These are phyloP conservation scores for Monilinia fructicola DNA, from an alignment of 2,329 filamentous ascomycete genomes.

Conservation along the genomic window DNA sequence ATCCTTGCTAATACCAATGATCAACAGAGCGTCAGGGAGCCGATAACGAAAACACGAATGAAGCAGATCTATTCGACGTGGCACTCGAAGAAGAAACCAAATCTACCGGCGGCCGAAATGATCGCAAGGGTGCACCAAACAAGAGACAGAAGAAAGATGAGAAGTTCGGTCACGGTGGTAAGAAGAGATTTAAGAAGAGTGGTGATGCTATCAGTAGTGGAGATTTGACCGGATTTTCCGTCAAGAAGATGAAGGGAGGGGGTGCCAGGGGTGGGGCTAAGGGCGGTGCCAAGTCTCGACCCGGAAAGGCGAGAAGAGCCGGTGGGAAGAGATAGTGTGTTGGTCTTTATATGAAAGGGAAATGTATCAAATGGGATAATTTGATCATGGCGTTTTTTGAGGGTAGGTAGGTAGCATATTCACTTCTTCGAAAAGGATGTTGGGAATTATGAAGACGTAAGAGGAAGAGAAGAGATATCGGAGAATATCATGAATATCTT, in stretches of 20 bases:
- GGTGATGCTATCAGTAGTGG: slow-evolving; percentile 80
- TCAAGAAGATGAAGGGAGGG: slow-evolving; percentile 79
- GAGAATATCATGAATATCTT: slow-evolving; percentile 14
- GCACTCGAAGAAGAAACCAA: slow-evolving; percentile 62
- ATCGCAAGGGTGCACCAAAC: slow-evolving; percentile 45
- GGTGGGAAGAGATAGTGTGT: slow-evolving; percentile 36
- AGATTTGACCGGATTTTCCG: slow-evolving; percentile 78
- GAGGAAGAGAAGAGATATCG: not conserved
- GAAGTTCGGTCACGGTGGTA: slow-evolving; percentile 94
- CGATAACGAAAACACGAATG: slow-evolving; percentile 58
- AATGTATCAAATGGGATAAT: slow-evolving; percentile 11
- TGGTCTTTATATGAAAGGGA: slow-evolving; percentile 2
- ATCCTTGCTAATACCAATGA: slow-evolving; percentile 32
- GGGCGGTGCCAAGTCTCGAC: slow-evolving; percentile 42
- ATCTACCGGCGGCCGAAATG: slow-evolving; percentile 26
- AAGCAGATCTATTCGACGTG: slow-evolving; percentile 89
- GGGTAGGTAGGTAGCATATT: not conserved
- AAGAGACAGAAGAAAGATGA: slow-evolving; percentile 94
- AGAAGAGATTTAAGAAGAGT: slow-evolving; percentile 89
- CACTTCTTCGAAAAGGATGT: not conserved
- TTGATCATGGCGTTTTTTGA: slow-evolving; percentile 8
- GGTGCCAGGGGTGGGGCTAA: slow-evolving; percentile 26
- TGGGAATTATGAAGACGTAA: not conserved
- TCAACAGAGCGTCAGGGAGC: slow-evolving; percentile 76
- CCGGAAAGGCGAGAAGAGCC: slow-evolving; percentile 48